A percentile compares a stretch with the other conserved stretches of the same genome.
phyloP scores from a whole-genome alignment of 306 rosid species.

The Crataegus laevigata region DNA sequence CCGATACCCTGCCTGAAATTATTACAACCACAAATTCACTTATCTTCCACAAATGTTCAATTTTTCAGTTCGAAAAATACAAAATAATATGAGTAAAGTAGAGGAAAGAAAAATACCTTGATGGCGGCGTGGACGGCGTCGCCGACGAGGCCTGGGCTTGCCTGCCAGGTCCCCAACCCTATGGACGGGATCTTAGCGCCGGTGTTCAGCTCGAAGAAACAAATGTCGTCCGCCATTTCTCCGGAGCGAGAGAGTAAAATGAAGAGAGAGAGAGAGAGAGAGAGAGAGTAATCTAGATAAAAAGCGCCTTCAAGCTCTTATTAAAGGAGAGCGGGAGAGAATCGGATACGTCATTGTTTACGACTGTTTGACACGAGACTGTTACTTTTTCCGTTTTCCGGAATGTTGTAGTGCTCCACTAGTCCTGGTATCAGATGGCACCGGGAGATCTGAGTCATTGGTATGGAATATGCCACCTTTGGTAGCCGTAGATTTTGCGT shows the following conservation, averaged over 20 bases:
- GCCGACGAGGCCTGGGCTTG: constrained; percentile 48
- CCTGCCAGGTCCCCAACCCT: constrained; percentile 74
- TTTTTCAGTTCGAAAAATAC: background rate
- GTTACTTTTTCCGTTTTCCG: background rate
- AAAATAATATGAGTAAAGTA: background rate
- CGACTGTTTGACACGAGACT: background rate
- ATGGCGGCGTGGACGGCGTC: constrained; percentile 45
- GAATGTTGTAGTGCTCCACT: background rate
- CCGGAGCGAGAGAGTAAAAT: background rate
- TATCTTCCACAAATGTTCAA: background rate
- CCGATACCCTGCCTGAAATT: constrained; percentile 60
- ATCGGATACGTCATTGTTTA: background rate
- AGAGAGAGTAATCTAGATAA: background rate
- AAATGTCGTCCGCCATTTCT: constrained; percentile 37
- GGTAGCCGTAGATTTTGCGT: background rate
- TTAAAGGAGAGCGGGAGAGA: background rate
- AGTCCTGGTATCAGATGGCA: background rate
- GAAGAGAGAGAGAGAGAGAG: background rate
- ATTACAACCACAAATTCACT: background rate
- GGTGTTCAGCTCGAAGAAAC: constrained; percentile 53
- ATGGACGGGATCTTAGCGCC: constrained; percentile 74
- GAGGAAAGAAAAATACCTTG: constrained; percentile 28
- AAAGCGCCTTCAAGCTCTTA: background rate
- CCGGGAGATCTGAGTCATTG: background rate
- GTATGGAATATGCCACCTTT: background rate